Conservation (phyloP, 2,329 filamentous ascomycete species). For the Fusarium annulatum region DNA sequence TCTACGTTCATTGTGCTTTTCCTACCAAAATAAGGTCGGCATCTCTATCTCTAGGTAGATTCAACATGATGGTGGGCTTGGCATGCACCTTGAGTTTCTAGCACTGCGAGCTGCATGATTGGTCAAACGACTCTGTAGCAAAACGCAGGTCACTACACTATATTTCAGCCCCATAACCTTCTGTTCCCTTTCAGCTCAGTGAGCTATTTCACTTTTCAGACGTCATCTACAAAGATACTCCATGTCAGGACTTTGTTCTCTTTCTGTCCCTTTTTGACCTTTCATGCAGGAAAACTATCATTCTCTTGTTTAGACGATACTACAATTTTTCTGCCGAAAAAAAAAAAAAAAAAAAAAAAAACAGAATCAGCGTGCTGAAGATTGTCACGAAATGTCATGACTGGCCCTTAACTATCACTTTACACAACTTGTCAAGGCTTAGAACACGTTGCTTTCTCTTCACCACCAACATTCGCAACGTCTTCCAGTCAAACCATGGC, state of each 20-base stretch:
- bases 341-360: too few species aligned
- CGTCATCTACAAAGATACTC: conserved; percentile 8
- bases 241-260: background rate
- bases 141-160: background rate
- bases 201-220: background rate
- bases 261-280: background rate
- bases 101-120: background rate
- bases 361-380: background rate
- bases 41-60: background rate
- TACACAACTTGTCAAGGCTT: conserved; percentile 2
- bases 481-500: conserved; percentile 33
- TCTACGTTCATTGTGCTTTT: background rate
- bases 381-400: background rate
- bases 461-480: background rate
- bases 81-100: background rate
- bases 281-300: background rate
- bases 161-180: background rate
- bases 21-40: background rate
- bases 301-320: background rate
- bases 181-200: conserved; percentile 1
- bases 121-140: background rate
- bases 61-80: background rate
- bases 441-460: conserved; percentile 39
- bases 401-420: background rate
- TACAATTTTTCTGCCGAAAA: background rate